These are phyloP conservation scores for Aureococcus anophagefferens DNA, from an alignment of 108 stramenopile genomes.

Conservation along the genomic window DNA sequence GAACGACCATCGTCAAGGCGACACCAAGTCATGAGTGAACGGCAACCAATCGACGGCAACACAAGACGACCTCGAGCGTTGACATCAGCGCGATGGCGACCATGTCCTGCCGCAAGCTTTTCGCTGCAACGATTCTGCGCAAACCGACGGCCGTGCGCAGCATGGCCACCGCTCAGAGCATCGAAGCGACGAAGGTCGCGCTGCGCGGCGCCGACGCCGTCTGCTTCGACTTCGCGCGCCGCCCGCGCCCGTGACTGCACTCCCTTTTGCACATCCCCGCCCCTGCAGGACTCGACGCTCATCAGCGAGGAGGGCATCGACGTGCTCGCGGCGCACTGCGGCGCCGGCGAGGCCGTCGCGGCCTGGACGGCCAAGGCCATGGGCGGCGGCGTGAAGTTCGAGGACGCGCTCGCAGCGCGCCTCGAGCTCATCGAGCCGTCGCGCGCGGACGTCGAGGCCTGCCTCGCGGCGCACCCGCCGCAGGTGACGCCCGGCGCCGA, in stretches of 20 bases:
- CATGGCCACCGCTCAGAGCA: too few species aligned
- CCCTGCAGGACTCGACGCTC: conserved; percentile 95
- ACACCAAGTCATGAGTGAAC: too few species aligned
- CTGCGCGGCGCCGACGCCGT: conserved; percentile 77
- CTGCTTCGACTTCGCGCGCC: conserved; percentile 55
- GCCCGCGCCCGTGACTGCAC: conserved; percentile 24
- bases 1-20: too few species aligned
- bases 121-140: too few species aligned
- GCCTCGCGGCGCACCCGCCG: conserved; percentile 63
- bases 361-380: conserved; percentile 85
- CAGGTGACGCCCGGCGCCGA: conserved; percentile 64
- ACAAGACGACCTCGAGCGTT: too few species aligned
- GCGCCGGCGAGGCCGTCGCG: conserved; percentile 78
- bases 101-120: too few species aligned
- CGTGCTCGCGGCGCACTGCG: conserved; percentile 85
- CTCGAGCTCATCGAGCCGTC: conserved; percentile 79
- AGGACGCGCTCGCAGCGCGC: conserved; percentile 82
- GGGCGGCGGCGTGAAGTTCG: conserved; percentile 87
- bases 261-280: too few species aligned
- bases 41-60: too few species aligned
- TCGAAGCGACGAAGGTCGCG: conserved; percentile 37
- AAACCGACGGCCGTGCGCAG: too few species aligned
- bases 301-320: conserved; percentile 94
- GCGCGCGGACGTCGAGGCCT: conserved; percentile 43
- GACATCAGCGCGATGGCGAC: too few species aligned